Base-by-base conservation (phyloP, 257 asterid genomes). In the Jacaranda mimosifolia region DNA sequence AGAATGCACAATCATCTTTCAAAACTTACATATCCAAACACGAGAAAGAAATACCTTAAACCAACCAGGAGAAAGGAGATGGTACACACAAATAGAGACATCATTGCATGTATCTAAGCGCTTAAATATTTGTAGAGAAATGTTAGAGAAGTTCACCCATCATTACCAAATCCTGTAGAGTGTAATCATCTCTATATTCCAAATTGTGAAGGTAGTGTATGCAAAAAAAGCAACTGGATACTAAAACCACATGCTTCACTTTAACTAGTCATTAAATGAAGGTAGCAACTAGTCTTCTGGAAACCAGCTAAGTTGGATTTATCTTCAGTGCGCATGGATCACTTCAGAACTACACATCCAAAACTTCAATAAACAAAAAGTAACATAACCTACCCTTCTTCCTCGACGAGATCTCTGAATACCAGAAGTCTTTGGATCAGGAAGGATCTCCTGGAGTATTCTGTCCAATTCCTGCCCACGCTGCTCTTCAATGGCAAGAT, bases 401-500 rank as follows among this genome's bases (percentile, higher is more conserved):
- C 93, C 92, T 48, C 84, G 77, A 57, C 80, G 89, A 77, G 94
- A 64, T 85, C 85, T 87, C 66, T 80, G 93, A 66, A 84, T 62
- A 80, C 73, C 76, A 75, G 83, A 82, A 63, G 80, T 78, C 75
- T 86, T 88, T 21, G 92, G 82, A 73, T 84, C 89, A 63, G 89
- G 89, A 80, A 87, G 82, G 65, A 91, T 86, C 80, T 92, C 97
- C 87, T 88, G 83, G 55, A 94, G 91, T 72, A 92, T 85, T 85
- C 91, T 91, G 82, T 84, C 87, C 76, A 94, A 83, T 84, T 92
- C 97, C 81, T 81, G 87, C 49, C 92, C 93, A 74, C 87, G 94
- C 19, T 88, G 93, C 86, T 92, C 97, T 84, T 94, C 98, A 73
- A 83, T 64, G 72, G 94, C 94, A 74, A 94, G 92, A 86, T 94